Conservation (phyloP, 2,329 filamentous ascomycete species). For the Trichophyton simii region DNA sequence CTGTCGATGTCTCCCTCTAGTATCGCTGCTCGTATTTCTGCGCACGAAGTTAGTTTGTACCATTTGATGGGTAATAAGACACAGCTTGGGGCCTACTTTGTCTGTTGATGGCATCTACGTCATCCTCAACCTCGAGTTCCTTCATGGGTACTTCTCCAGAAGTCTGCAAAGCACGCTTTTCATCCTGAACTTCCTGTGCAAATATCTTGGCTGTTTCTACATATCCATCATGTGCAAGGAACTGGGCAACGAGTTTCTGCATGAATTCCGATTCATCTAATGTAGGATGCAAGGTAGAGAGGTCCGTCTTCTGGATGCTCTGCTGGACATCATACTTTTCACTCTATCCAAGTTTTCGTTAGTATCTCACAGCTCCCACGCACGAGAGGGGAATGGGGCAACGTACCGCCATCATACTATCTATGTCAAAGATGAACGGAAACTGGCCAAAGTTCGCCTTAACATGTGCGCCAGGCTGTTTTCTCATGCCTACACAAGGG, state of each 20-base stretch:
- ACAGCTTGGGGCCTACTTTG: conserved; percentile 51
- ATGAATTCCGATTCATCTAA: conserved; percentile 65
- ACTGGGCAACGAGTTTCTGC: conserved; percentile 74
- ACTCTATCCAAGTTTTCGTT: conserved; percentile 31
- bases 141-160: conserved; percentile 41
- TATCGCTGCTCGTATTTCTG: conserved; percentile 76
- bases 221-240: conserved; percentile 88
- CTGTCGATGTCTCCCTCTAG: conserved; percentile 85
- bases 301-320: conserved; percentile 49
- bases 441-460: conserved; percentile 52
- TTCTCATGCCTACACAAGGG: conserved; percentile 55
- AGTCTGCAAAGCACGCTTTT: conserved; percentile 57
- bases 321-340: conserved; percentile 48
- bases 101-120: conserved; percentile 72
- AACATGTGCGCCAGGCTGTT: conserved; percentile 44
- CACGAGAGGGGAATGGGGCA: neutral
- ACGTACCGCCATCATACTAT: conserved; percentile 65
- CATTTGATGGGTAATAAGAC: neutral
- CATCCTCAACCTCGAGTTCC: conserved; percentile 59
- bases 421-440: conserved; percentile 84
- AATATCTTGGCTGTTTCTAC: conserved; percentile 87
- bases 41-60: conserved; percentile 5
- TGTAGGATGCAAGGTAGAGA: conserved; percentile 49
- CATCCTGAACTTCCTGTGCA: conserved; percentile 62
- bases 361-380: neutral